Evolutionary conservation across 1,284 basidiomycete genomes (phyloP), one percentile per base, ranked within the genome.

Genomic region (Takashimella tepidaria): DNA sequence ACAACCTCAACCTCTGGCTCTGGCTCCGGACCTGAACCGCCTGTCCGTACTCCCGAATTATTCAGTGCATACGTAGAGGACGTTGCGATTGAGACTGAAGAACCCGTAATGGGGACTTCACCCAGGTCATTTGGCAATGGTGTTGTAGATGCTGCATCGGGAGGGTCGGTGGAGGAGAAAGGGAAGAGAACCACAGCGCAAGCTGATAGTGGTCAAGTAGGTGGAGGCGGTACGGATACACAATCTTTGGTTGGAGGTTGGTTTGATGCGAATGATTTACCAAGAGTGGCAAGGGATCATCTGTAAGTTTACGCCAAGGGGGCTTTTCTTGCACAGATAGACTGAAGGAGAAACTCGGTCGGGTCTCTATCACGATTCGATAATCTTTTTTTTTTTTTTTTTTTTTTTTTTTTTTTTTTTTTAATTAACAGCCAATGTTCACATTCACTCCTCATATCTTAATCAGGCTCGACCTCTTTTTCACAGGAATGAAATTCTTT

Each of bases 221-320:
- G 31, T 8, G 31, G 31, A 8, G 31, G 31, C 10, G 31, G 10
- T 8, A 16, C 31, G 31, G 31, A 37, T 16, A 16, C 31, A 8
- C 31, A 37, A 16, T 8, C 31, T 16, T 16, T 70, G 6, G 65
- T 72, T 0, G 70, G 68, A 21, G 70, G 70, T 0, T 73, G 70
- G 70, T 67, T 67, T 42, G 68, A 71, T 45, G 64, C 69, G 5
- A 59, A 64, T 19, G 69, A 71, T 54, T 53, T 73, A 45, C 69
- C 69, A 0, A 60, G 60, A 25, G 58, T 67, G n/a, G 69, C 69
- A 5, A 58, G 68, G 27, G 69, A 70, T 52, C 69, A 71, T 45
- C 51, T 73, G 68, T 70, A 37, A 58, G 68, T 60, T 19, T 23
- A 19, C n/a, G n/a, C n/a, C n/a, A n/a, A n/a, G n/a, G n/a, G n/a